Percentiles rank a stretch among this genome's conserved stretches.
Evolutionary conservation across 305 asterid genomes (phyloP).

Genomic region (Solanum chacoense): DNA sequence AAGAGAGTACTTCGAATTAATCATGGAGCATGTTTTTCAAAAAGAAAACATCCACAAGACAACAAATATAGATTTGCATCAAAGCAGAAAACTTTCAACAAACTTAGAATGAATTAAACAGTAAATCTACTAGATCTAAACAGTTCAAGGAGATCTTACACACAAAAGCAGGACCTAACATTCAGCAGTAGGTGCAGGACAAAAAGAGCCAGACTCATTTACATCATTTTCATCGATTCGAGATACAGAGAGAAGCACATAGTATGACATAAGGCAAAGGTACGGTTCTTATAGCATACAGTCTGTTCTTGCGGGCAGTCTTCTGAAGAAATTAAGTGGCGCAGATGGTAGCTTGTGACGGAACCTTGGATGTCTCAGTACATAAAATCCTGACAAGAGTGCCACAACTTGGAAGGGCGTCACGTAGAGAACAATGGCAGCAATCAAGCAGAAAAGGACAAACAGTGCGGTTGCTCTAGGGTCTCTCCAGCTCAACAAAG

Average conservation of each 20-base stretch:
- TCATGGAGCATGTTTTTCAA: background rate
- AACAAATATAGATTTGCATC: background rate
- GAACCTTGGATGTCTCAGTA: conserved; percentile 69
- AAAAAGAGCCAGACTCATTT: background rate
- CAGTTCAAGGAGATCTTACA: conserved; percentile 22
- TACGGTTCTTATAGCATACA: conserved; percentile 40
- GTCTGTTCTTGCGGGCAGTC: conserved; percentile 59
- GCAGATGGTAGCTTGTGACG: conserved; percentile 61
- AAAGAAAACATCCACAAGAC: background rate
- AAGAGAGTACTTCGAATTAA: background rate
- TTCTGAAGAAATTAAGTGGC: conserved; percentile 62
- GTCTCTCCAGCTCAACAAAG: conserved; percentile 79
- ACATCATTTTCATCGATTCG: conserved; percentile 5
- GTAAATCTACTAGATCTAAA: conserved; percentile 24
- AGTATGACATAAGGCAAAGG: background rate
- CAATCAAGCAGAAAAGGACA: conserved; percentile 38
- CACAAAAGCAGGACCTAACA: conserved; percentile 7
- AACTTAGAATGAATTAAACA: conserved; percentile 15
- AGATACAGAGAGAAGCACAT: background rate
- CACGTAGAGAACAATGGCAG: conserved; percentile 51
- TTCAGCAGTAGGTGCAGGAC: conserved; percentile 3
- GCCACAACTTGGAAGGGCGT: conserved; percentile 51
- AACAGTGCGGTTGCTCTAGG: conserved; percentile 66
- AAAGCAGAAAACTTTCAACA: background rate
- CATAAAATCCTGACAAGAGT: conserved; percentile 41